These are phyloP conservation scores for Aspergillus viridinutans DNA, from an alignment of 2,329 filamentous ascomycete genomes.

Conservation along the genomic window DNA sequence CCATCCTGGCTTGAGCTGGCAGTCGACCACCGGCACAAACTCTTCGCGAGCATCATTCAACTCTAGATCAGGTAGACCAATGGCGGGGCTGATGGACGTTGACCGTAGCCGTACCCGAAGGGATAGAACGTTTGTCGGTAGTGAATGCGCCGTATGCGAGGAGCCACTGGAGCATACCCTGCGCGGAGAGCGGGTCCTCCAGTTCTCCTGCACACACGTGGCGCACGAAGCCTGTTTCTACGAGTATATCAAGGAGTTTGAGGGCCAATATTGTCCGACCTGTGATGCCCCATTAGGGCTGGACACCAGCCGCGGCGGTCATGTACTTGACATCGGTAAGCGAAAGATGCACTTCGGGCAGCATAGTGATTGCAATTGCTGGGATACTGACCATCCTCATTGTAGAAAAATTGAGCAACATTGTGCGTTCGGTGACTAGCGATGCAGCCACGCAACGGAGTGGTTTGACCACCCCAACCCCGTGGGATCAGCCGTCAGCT, in stretches of 20 bases:
- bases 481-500: constrained; percentile 50
- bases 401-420: constrained; percentile 87
- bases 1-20: constrained; percentile 13
- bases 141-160: constrained; percentile 92
- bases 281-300: constrained; percentile 89
- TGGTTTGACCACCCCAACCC: constrained; percentile 54
- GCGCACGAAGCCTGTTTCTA: constrained; percentile 98
- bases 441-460: constrained; percentile 54
- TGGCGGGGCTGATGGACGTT: constrained; percentile 65
- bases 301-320: constrained; percentile 88
- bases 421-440: constrained; percentile 76
- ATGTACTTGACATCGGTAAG: constrained; percentile 85
- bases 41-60: constrained; percentile 34
- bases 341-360: constrained; percentile 7
- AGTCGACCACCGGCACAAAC: constrained; percentile 24
- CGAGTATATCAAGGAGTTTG: constrained; percentile 93
- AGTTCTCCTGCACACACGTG: constrained; percentile 95
- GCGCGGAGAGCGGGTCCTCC: constrained; percentile 86
- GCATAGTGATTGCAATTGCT: background rate
- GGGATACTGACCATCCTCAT: constrained; percentile 22
- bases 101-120: constrained; percentile 75
- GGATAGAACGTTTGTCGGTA: constrained; percentile 92
- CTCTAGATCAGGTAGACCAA: constrained; percentile 40
- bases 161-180: constrained; percentile 94
- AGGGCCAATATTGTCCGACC: constrained; percentile 88